Evolutionary conservation across 2,329 filamentous ascomycete genomes (phyloP).

Genomic region (Penicillium decumbens): DNA sequence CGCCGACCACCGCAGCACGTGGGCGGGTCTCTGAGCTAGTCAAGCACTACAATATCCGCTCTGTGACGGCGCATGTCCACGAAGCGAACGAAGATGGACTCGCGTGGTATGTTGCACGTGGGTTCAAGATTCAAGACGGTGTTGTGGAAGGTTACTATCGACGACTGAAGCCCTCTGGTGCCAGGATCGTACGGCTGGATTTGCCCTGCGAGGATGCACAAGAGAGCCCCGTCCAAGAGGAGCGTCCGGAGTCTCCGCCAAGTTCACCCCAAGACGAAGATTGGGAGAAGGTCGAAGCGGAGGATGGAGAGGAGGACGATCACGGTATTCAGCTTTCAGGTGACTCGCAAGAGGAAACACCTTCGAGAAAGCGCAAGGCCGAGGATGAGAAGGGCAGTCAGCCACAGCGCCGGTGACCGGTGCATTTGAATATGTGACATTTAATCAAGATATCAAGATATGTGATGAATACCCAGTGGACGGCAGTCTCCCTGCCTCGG

Average conservation of each 20-base stretch:
- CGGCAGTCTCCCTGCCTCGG: neutral
- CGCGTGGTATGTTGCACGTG: constrained; percentile 57
- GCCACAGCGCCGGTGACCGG: constrained; percentile 15
- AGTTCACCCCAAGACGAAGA: constrained; percentile 31
- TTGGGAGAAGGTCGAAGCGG: constrained; percentile 41
- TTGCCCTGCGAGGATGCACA: constrained; percentile 26
- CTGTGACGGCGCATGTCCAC: constrained; percentile 61
- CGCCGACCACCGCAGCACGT: constrained; percentile 7
- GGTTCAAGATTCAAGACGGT: constrained; percentile 50
- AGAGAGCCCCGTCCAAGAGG: neutral
- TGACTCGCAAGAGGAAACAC: constrained; percentile 26
- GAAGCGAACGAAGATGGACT: constrained; percentile 57
- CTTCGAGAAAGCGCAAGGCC: constrained; percentile 30
- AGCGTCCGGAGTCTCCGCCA: neutral
- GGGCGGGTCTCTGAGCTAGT: constrained; percentile 36
- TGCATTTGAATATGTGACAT: constrained; percentile 3
- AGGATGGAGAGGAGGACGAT: constrained; percentile 33
- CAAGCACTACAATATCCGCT: constrained; percentile 48
- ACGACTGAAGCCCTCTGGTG: constrained; percentile 53
- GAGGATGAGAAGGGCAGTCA: constrained; percentile 22
- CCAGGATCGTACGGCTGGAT: constrained; percentile 47
- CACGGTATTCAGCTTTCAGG: constrained; percentile 30
- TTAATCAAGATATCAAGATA: constrained; percentile 3
- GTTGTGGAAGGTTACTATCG: constrained; percentile 57
- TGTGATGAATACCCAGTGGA: constrained; percentile 12